A percentile compares a stretch with the other conserved stretches of the same genome.
Conservation (phyloP, 768 basidiomycete genomes). For the Mycena rosella region DNA sequence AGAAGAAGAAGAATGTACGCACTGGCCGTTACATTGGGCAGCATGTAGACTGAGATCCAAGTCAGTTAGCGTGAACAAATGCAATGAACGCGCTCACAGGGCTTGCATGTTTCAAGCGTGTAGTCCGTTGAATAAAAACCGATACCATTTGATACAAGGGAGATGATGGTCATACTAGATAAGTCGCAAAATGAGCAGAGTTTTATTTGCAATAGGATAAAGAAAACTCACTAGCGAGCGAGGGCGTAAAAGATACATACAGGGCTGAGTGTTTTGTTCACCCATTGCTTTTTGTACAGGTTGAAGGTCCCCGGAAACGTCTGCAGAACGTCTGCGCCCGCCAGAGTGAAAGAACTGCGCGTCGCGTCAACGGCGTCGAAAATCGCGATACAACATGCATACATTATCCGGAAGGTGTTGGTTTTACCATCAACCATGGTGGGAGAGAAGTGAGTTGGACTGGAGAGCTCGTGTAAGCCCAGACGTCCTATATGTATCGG, state of each 20-base stretch:
- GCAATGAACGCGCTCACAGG: no score
- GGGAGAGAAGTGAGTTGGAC: background rate
- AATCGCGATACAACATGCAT: background rate
- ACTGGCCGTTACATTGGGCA: conserved; percentile 37
- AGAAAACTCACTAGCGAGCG: conserved; percentile 25
- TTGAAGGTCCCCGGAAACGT: conserved; percentile 22
- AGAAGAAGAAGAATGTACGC: background rate
- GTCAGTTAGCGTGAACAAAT: no score
- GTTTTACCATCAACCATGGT: background rate
- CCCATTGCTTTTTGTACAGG: conserved; percentile 31
- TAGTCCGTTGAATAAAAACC: conserved; percentile 27
- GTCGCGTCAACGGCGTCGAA: background rate
- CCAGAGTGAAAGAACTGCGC: conserved; percentile 21
- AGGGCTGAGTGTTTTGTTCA: conserved; percentile 15
- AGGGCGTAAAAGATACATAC: conserved; percentile 32
- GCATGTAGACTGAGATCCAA: no score
- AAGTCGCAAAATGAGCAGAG: background rate
- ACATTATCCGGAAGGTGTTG: conserved; percentile 29
- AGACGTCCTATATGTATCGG: no score
- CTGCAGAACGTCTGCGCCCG: conserved; percentile 33
- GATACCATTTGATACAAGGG: conserved; percentile 9
- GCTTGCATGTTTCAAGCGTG: conserved; percentile 26
- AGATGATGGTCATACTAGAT: conserved; percentile 2
- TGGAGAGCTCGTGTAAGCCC: no score
- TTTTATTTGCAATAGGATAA: no score